Percentiles rank a stretch among this genome's conserved stretches.
These are phyloP conservation scores for Candida tallmaniae DNA, from an alignment of 805 yeast genomes.

Conservation along the genomic window DNA sequence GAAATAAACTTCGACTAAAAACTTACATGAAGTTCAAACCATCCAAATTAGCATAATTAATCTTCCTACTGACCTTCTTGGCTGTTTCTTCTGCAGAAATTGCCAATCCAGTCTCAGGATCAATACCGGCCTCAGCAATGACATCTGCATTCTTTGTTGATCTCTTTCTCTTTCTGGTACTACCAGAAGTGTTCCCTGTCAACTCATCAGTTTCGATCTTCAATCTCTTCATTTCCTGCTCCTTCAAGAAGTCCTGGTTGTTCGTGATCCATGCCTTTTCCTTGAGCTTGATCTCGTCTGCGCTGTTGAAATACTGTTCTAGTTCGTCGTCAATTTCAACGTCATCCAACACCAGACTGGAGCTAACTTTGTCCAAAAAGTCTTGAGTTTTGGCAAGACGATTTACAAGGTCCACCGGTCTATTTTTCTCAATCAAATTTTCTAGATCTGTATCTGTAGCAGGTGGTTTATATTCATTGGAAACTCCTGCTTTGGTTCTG, in stretches of 20 bases:
- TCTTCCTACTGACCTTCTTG: conserved; percentile 67
- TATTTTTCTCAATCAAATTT: conserved; percentile 19
- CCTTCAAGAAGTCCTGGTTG: conserved; percentile 79
- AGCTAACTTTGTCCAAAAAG: conserved; percentile 48
- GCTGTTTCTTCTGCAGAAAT: conserved; percentile 76
- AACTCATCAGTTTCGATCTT: conserved; percentile 83
- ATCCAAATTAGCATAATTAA: conserved; percentile 80
- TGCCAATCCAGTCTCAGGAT: conserved; percentile 33
- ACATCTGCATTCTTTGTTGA: conserved; percentile 1
- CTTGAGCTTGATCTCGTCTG: conserved; percentile 45
- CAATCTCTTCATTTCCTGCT: conserved; percentile 78
- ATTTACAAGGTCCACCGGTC: conserved; percentile 46
- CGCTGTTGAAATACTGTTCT: conserved; percentile 64
- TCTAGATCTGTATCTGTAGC: conserved; percentile 10
- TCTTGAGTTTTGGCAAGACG: conserved; percentile 56
- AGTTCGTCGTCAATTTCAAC: conserved; percentile 63
- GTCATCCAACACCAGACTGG: conserved; percentile 57
- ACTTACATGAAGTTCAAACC: conserved; percentile 23
- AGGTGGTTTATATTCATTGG: conserved; percentile 5
- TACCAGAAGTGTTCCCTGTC: conserved; percentile 62
- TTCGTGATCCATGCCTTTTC: conserved; percentile 78
- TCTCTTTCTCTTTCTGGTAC: conserved; percentile 37
- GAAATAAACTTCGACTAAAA: no score
- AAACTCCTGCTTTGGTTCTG: background rate
- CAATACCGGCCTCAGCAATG: conserved; percentile 15